Percentiles rank a stretch among this genome's conserved stretches.
Evolutionary conservation across 108 stramenopile species (phyloP).

Genomic region (Asterionellopsis glacialis): DNA sequence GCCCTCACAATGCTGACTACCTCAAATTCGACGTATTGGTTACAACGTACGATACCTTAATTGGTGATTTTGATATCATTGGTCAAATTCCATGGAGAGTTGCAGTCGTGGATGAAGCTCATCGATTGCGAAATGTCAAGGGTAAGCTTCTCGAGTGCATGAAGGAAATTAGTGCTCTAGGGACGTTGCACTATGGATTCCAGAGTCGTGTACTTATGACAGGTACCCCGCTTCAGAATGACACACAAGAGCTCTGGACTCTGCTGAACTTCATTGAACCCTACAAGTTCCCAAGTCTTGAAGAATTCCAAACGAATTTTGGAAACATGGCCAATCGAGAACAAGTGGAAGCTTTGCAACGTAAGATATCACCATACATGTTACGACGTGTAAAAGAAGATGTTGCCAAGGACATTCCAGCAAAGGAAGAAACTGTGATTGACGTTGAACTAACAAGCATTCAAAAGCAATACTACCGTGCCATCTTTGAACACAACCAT

Average conservation of each 20-base stretch:
- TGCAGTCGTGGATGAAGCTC: slow-evolving; percentile 96
- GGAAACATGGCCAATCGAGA: slow-evolving; percentile 91
- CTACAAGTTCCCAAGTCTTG: slow-evolving; percentile 83
- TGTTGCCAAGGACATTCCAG: slow-evolving; percentile 98
- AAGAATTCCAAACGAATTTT: slow-evolving; percentile 84
- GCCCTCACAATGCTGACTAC: slow-evolving; percentile 94
- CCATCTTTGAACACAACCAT: slow-evolving; percentile 97
- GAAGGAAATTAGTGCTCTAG: slow-evolving; percentile 84
- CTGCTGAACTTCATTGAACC: slow-evolving; percentile 97
- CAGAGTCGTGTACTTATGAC: slow-evolving; percentile 97
- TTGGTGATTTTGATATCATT: slow-evolving; percentile 87
- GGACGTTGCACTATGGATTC: slow-evolving; percentile 83
- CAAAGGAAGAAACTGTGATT: slow-evolving; percentile 98
- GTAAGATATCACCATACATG: slow-evolving; percentile 94
- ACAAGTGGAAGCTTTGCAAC: slow-evolving; percentile 89
- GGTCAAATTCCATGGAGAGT: slow-evolving; percentile 86
- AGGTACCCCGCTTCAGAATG: slow-evolving; percentile 99
- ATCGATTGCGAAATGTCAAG: slow-evolving; percentile 91
- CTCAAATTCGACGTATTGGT: slow-evolving; percentile 94
- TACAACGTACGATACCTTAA: slow-evolving; percentile 91
- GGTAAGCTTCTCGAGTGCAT: slow-evolving; percentile 94
- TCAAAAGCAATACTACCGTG: slow-evolving; percentile 99
- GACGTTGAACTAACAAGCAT: slow-evolving; percentile 98
- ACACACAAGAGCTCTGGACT: slow-evolving; percentile 93
- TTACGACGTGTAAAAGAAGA: slow-evolving; percentile 96